Percentiles rank a stretch among this genome's conserved stretches.
Evolutionary conservation across 208 protist genomes (phyloP).

Genomic region (Leishmania lainsoni): DNA sequence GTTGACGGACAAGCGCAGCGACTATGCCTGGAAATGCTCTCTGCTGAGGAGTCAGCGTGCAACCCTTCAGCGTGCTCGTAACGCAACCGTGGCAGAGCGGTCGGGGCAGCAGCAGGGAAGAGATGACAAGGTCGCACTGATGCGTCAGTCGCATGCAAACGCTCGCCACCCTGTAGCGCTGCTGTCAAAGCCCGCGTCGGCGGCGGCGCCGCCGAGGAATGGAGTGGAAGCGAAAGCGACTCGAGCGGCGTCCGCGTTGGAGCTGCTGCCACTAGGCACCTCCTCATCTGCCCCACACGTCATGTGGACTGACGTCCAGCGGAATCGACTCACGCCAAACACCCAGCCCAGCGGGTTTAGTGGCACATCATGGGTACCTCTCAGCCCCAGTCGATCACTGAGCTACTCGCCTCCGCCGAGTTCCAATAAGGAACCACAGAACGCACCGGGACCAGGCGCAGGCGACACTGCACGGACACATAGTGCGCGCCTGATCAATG

Average conservation of each 20-base stretch:
- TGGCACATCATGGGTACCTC: not conserved
- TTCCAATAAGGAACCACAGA: not conserved
- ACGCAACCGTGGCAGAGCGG: not conserved
- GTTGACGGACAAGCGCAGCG: conserved; percentile 1
- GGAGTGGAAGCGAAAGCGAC: not conserved
- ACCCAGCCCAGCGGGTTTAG: not conserved
- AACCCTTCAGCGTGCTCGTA: conserved; percentile 3
- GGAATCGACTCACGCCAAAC: not conserved
- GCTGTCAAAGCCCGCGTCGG: not conserved
- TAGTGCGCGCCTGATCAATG: not conserved
- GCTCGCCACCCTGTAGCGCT: not conserved
- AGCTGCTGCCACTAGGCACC: not conserved
- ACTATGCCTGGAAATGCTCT: conserved; percentile 10
- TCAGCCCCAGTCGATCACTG: conserved; percentile 26
- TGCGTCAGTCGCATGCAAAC: not conserved
- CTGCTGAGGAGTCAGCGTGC: conserved; percentile 12
- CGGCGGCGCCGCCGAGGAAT: not conserved
- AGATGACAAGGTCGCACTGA: not conserved
- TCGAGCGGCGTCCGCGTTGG: not conserved
- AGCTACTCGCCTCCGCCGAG: conserved; percentile 27
- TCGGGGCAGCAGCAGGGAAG: not conserved
- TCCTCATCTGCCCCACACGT: not conserved
- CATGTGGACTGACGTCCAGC: not conserved
- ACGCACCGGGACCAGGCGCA: not conserved
- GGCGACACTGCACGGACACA: not conserved